These are phyloP conservation scores for Starmera dryadoides DNA, from an alignment of 805 yeast genomes.

Conservation along the genomic window DNA sequence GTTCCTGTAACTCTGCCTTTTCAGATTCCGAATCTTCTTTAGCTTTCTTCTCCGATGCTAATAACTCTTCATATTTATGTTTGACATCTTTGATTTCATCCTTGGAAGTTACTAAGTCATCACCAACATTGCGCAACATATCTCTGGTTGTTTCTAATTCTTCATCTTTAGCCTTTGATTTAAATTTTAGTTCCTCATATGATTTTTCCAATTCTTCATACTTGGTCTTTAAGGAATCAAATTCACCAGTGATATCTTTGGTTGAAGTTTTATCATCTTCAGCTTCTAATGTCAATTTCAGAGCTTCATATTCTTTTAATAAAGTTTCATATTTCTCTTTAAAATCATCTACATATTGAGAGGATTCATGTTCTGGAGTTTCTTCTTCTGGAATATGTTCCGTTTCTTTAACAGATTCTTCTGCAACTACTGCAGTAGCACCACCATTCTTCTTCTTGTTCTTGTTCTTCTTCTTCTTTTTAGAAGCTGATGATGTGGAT, in stretches of 20 bases:
- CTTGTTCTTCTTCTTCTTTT: conserved; percentile 13
- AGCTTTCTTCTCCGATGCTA: conserved; percentile 7
- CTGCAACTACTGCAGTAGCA: conserved; percentile 1
- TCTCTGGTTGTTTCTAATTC: conserved; percentile 70
- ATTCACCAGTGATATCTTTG: conserved; percentile 3
- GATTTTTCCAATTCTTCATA: conserved; percentile 12
- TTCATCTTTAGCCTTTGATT: conserved; percentile 32
- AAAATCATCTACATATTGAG: not conserved
- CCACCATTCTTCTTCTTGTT: conserved; percentile 3
- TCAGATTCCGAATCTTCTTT: conserved; percentile 7
- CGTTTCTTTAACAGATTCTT: conserved; percentile 17
- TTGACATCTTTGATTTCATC: conserved; percentile 42
- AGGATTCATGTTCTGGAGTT: not conserved
- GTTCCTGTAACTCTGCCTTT: conserved; percentile 8
- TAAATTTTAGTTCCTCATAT: conserved; percentile 12
- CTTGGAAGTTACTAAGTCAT: conserved; percentile 67
- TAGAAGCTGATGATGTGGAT: conserved; percentile 1
- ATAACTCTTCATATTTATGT: conserved; percentile 6
- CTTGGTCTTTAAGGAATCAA: conserved; percentile 7
- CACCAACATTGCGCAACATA: conserved; percentile 69
- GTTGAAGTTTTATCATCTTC: not conserved
- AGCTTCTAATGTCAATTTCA: conserved; percentile 5
- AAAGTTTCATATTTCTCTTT: conserved; percentile 7
- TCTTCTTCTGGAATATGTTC: conserved; percentile 10
- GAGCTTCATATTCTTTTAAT: conserved; percentile 2